Evolutionary conservation across 306 rosid species (phyloP).

Genomic region (Datisca glomerata): DNA sequence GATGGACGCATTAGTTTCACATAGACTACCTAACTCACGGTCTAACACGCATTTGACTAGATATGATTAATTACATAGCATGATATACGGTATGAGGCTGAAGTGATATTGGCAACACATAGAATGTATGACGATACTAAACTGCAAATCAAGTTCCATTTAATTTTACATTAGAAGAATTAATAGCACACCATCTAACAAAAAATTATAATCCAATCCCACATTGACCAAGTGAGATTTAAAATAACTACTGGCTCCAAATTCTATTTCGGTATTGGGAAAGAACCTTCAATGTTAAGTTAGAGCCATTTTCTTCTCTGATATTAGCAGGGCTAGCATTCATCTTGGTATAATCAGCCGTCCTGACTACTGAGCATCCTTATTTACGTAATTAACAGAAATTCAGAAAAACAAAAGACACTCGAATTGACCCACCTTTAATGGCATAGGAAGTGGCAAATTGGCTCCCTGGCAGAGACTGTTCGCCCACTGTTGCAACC

Average conservation of each 20-base stretch:
- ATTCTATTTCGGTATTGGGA: neutral
- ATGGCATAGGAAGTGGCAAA: constrained; percentile 75
- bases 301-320: neutral
- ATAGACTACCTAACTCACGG: too few species aligned
- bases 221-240: neutral
- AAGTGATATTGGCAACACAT: too few species aligned
- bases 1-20: too few species aligned
- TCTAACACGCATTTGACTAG: too few species aligned
- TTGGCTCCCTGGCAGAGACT: constrained; percentile 92
- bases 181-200: too few species aligned
- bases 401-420: too few species aligned
- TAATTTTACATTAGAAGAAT: too few species aligned
- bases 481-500: constrained; percentile 71
- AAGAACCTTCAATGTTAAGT: neutral
- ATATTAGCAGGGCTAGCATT: neutral
- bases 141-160: too few species aligned
- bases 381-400: too few species aligned
- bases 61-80: too few species aligned
- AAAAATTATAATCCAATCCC: neutral
- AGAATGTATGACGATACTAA: too few species aligned
- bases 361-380: neutral
- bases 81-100: too few species aligned
- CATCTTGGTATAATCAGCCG: neutral
- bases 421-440: constrained; percentile 46
- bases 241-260: neutral